Conservation (phyloP, 2,329 filamentous ascomycete species). For the Orbilia ellipsospora region DNA sequence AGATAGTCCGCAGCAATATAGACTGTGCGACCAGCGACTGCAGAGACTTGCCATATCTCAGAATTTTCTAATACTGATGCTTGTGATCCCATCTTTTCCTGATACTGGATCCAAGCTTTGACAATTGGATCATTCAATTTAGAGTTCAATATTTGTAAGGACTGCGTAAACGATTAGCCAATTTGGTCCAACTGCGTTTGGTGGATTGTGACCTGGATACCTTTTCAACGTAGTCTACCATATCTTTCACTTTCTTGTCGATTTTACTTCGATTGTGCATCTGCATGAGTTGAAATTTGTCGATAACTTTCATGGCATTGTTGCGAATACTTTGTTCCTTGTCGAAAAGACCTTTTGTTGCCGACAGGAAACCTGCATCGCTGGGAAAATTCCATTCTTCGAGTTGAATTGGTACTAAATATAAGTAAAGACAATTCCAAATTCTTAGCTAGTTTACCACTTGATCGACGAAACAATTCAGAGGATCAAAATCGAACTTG, state of each 20-base stretch:
- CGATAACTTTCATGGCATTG: background rate
- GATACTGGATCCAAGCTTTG: background rate
- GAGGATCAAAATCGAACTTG: too few species aligned
- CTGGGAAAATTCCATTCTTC: background rate
- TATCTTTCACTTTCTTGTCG: background rate
- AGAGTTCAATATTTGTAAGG: too few species aligned
- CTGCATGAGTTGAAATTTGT: background rate
- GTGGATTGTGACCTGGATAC: background rate
- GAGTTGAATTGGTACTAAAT: background rate
- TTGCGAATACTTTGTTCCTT: background rate
- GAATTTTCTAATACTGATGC: background rate
- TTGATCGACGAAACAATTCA: too few species aligned
- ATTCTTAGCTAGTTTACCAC: background rate
- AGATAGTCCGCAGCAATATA: background rate
- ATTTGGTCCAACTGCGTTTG: too few species aligned
- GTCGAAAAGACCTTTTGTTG: background rate
- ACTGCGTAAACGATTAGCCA: too few species aligned
- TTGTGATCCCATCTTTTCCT: background rate
- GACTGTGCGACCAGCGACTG: background rate
- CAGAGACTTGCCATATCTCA: background rate
- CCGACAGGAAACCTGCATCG: background rate
- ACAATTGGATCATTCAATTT: background rate
- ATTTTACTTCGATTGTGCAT: background rate
- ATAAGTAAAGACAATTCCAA: background rate
- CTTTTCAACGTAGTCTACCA: background rate